Evolutionary conservation across 2,329 filamentous ascomycete genomes (phyloP), one percentile per base, ranked within the genome.

Genomic region (Cladosporium sp.): DNA sequence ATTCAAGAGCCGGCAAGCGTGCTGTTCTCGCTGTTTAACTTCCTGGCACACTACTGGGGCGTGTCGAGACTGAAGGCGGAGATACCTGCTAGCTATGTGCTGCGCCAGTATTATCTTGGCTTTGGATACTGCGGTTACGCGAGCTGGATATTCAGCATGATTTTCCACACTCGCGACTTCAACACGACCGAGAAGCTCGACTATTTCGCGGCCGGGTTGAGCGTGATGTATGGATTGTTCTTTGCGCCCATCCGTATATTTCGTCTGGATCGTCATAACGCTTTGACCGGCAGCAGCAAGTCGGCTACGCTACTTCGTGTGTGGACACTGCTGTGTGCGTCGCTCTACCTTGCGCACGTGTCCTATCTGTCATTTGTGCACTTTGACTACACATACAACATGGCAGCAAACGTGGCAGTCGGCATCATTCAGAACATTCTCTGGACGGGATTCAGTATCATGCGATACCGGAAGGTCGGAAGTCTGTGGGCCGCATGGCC

Each of bases 331-430:
- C 59, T 88, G 7, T 98, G 93, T 67, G 68, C 81, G 22, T 58
- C 72, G 11, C 72, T 95, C 49, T 98, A 95, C 69, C 65, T 77
- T 22, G 74, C 80, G 51, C 93, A 98, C 67, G 83, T 96, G 44
- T 79, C 76, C 43, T 98, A 95, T 69, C 77, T 98, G 51, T 89
- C 86, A 65, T 82, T 89, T 61, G 88, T 91, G 76, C 76, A 78
- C 14, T 98, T 93, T 87, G 87, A 97, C 70, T 98, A 98, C 69
- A 87, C 86, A 4, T 98, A 98, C 74, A 98, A 98, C 68, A 97
- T 98, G 90, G 83, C 86, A 1, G 93, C 91, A 48, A 98, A 97
- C 64, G 87, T 98, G 16, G 82, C 80, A 3, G 81, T 87, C 9
- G 93, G 93, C 3, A 75, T 90, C 38, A 69, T 91, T 4, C 85